Evolutionary conservation across 306 rosid genomes (phyloP), one percentile per base, ranked within the genome.

Genomic region (Trichosanthes truncata): DNA sequence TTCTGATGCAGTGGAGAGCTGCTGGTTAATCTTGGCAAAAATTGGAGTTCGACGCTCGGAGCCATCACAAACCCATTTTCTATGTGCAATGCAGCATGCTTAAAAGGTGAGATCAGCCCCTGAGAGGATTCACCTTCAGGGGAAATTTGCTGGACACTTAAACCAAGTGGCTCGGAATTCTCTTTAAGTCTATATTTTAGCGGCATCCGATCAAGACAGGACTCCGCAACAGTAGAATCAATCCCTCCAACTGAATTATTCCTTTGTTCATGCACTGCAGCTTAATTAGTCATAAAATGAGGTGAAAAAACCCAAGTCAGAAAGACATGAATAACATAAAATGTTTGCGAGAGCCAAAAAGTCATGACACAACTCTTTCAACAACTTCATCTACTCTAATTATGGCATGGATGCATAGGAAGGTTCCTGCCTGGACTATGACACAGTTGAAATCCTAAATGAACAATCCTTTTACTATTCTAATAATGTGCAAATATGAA

Each of bases 181-280:
- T 87, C 89, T 84, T 88, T 91, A 20, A 85, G 85, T 81, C 80
- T 89, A 46, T 88, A 91, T 83, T 86, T 89, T 43, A 69, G 77
- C 6, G 82, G 90, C 49, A 88, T 73, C 77, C 78, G 79, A 48
- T 81, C 84, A 41, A 94, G 89, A 81, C 91, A 92, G 79, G 98
- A 95, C 86, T 95, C 93, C 18, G 88, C 97, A 74, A 91, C 92
- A 48, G 93, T 86, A 73, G 98, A 95, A 85, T 80, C 98, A 77
- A 89, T 73, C 53, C 91, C 96, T 3, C 88, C 89, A 23, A 84
- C 91, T 80, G 86, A 89, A 78, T 87, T 87, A 79, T 85, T 84
- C 82, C 80, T 88, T 80, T 91, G 93, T 84, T 84, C 93, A 59
- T 79, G 89, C 69, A 83, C 79, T 1, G 87, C 91, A 82, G 82